Base-by-base conservation (phyloP, 352 stramenopile genomes). In the Globisporangium barbulae region DNA sequence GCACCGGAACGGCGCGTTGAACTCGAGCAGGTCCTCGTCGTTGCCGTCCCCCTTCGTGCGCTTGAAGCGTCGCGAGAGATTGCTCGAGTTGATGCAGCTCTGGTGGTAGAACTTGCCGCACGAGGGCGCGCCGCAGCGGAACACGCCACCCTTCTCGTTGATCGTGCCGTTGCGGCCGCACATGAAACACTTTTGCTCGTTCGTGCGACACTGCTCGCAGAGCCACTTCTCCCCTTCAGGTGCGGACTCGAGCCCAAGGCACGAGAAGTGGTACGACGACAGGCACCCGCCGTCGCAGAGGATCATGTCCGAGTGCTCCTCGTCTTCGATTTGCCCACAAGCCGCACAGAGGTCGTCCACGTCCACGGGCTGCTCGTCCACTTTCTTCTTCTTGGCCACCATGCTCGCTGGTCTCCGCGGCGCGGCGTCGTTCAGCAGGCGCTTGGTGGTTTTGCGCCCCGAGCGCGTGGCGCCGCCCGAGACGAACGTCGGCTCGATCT, bases 211-310 rank as follows among this genome's bases (percentile, higher is more conserved):
- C 66, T 98, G 91, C 47, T 94, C 82, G 59, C 94, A 98, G 5
- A 97, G 70, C 91, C 92, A 98, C 31, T 83, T 50, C 54, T 94
- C 76, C 21, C 87, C 83, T 1, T 94, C 76, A 2, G 85, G 82
- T 22, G 78, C 74, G 1, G 72, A 64, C 2, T 89, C 76, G 10
- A 98, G 74, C 22, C 91, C 91, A 22, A 97, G 75, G 71, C 94
- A 98, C 28, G 83, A 89, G 28, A 94, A 90, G 68, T 98, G 94
- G 78, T 97, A 98, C 52, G 91, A 89, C 53, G 92, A 94, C 33
- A 93, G 68, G 63, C 94, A 98, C 2, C 78, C 73, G n/a, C 93
- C 93, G 70, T 98, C 93, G 58, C 94, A 98, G 53, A 98, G 56
- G 13, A 98, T 75, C 72, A 98, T 84, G 53, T 96, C 76, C 7